Base-by-base conservation (phyloP, 306 rosid species). In the Sphenostylis stenocarpa region DNA sequence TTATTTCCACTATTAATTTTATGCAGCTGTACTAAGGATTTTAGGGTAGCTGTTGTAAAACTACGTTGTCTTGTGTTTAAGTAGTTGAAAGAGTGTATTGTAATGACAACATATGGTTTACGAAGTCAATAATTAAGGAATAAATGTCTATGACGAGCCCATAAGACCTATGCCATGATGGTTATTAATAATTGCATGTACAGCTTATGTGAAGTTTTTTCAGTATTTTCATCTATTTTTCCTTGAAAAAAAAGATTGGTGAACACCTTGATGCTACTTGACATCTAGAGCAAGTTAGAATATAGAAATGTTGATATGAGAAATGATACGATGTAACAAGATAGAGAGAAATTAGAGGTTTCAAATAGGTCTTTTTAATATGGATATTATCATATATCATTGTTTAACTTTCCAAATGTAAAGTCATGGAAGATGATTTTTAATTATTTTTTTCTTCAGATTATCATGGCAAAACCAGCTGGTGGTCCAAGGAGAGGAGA, bases 381-480 rank as follows among this genome's bases (percentile, higher is more conserved):
- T 39, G 14, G 15, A 39, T 9, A 9, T 41, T 41, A 11, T 5
- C 5, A 41, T 12, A 3, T 39, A 39, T 39, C 47, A n/a, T 41
- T 41, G 55, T 51, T 0, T 24, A 39, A 38, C 26, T 64, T 39
- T 66, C 20, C 34, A 6, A 12, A 13, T 19, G 29, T 39, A 13
- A n/a, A n/a, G 16, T 56, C 19, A 68, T 43, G 41, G 23, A 29
- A 3, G 7, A 1, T 60, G 67, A 16, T 60, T 60, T 52, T 39
- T 7, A 12, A 24, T 47, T 36, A 15, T 28, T 13, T 65, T 23
- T 26, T 39, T 66, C 66, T 85, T 72, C 94, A 92, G 99, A 91
- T 95, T 75, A 95, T 95, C 45, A 90, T 92, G 97, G 77, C 96
- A 26, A 92, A 90, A 86, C 99, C 97, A 17, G 97, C 97, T 6